These are phyloP conservation scores for Misopates orontium DNA, from an alignment of 257 asterid species.

Conservation along the genomic window DNA sequence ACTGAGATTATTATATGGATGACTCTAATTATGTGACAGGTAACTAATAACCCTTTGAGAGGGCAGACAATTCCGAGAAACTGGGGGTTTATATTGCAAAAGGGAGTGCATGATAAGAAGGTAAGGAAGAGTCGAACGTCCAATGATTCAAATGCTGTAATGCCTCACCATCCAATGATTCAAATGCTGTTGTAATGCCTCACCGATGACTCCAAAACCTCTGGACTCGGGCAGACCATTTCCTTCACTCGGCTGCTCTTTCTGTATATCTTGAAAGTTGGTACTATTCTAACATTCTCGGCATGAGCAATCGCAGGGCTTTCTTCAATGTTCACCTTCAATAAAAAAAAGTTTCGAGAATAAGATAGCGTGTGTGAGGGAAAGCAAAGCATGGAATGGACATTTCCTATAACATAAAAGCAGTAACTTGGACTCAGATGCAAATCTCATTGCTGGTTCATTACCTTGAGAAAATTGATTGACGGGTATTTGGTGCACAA, in stretches of 20 bases:
- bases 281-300: slow-evolving; percentile 70
- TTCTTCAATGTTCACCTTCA: slow-evolving; percentile 80
- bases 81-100: slow-evolving; percentile 31
- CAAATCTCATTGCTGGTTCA: not conserved
- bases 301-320: slow-evolving; percentile 53
- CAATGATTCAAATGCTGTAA: slow-evolving; percentile 50
- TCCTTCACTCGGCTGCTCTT: slow-evolving; percentile 69
- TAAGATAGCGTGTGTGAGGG: not conserved
- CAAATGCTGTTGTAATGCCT: slow-evolving; percentile 64
- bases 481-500: slow-evolving; percentile 70
- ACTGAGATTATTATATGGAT: slow-evolving; percentile 47
- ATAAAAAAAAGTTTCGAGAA: not conserved
- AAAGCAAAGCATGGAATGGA: not conserved
- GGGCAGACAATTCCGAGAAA: slow-evolving; percentile 19
- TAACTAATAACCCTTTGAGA: slow-evolving; percentile 26
- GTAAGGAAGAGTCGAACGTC: slow-evolving; percentile 15
- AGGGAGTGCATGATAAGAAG: slow-evolving; percentile 23
- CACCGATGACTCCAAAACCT: slow-evolving; percentile 81
- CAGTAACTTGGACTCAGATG: not conserved
- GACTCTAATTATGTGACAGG: slow-evolving; percentile 48
- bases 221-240: slow-evolving; percentile 75
- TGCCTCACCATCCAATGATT: slow-evolving; percentile 52
- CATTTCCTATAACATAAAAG: not conserved
- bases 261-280: slow-evolving; percentile 79
- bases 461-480: slow-evolving; percentile 79